Base-by-base conservation (phyloP, 345 rosid species). In the Ceriops zippeliana region DNA sequence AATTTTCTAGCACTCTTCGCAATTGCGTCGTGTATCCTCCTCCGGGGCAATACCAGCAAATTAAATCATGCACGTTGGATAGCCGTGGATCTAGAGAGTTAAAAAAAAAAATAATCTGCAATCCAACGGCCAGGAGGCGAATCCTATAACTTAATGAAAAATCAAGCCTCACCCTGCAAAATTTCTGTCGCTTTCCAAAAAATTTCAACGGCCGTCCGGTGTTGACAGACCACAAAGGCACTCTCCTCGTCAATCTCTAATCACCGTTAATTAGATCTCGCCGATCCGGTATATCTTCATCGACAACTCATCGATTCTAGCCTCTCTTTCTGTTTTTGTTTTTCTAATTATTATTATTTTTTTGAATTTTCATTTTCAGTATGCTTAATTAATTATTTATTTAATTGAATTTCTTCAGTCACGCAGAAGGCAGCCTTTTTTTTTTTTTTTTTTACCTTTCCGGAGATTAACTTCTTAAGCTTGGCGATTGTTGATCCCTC, bases 131-230 rank as follows among this genome's bases (percentile, higher is more conserved):
- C 2, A 63, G 10, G 13, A 64, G 21, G 15, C 11, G 30, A 27
- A 6, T 59, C 26, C 42, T 22, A 63, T 47, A 53, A 42, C 9
- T 34, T 27, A 63, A n/a, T 20, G 31, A 8, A 38, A 47, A 26
- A 63, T 20, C 30, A 27, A 32, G 51, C 16, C 56, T 15, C 26
- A 24, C 62, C 37, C 60, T 0, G 5, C 30, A 52, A 38, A 9
- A 10, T 42, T 42, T 42, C 49, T 42, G 27, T 30, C 17, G 5
- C 35, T 19, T 47, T 68, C 31, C 42, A 1, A 59, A 38, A 30
- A 30, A 6, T 46, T 42, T 73, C 70, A 73, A 73, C 76, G 42
- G 70, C 76, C 70, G 66, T 47, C 66, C 56, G 69, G 69, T 64
- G 75, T 51, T n/a, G 75, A 71, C 69, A 63, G 46, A 46, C 30